A percentile compares a stretch with the other conserved stretches of the same genome.
Conservation (phyloP, 23 red algal species). For the Cyanidiococcus yangmingshanensis region DNA sequence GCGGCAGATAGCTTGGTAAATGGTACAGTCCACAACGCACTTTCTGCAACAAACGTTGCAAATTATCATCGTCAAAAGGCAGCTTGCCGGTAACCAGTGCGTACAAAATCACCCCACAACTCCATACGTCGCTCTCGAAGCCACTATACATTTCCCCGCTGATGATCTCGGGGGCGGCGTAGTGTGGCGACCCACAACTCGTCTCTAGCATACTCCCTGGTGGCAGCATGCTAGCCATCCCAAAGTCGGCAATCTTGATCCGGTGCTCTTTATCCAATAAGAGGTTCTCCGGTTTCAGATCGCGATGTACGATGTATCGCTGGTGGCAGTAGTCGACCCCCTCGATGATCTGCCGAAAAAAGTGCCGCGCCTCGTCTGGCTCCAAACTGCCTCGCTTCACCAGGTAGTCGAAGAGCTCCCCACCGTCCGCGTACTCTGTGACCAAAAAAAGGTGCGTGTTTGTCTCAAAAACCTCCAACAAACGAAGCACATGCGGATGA, state of each 20-base stretch:
- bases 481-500: slow-evolving; percentile 71
- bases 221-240: slow-evolving; percentile 78
- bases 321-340: slow-evolving; percentile 94
- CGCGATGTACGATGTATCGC: slow-evolving; percentile 92
- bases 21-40: slow-evolving; percentile 75
- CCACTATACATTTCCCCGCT: slow-evolving; percentile 95
- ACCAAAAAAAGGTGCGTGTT: slow-evolving; percentile 92
- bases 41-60: slow-evolving; percentile 86
- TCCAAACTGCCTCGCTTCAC: slow-evolving; percentile 69
- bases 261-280: slow-evolving; percentile 59
- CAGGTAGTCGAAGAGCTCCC: slow-evolving; percentile 89
- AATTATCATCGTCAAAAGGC: slow-evolving; percentile 99
- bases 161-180: slow-evolving; percentile 89
- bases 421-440: slow-evolving; percentile 85
- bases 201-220: slow-evolving; percentile 88
- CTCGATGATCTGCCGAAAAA: slow-evolving; percentile 94
- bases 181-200: slow-evolving; percentile 91
- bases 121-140: slow-evolving; percentile 87
- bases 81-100: slow-evolving; percentile 97
- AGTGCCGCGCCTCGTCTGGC: slow-evolving; percentile 60
- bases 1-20: slow-evolving; percentile 60
- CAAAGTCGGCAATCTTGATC: slow-evolving; percentile 93
- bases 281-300: slow-evolving; percentile 97
- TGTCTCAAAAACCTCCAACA: slow-evolving; percentile 93
- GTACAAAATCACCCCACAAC: slow-evolving; percentile 93